Evolutionary conservation across 192 early-diverging fungal species (phyloP), one percentile per base, ranked within the genome.

Genomic region (Podila horticola): DNA sequence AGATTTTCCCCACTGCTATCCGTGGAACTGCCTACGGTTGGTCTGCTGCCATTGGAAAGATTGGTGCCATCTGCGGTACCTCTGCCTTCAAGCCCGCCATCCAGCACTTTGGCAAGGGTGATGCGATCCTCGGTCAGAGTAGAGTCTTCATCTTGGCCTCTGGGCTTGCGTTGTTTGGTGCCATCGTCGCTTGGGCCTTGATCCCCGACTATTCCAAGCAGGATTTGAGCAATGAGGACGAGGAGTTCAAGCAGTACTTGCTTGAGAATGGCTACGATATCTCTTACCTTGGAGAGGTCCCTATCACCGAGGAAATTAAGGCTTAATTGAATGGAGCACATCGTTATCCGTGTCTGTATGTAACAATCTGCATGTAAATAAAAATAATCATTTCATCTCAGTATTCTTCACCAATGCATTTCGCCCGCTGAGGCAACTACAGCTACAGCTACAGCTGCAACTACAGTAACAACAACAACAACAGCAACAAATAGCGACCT

Each of bases 1-100:
- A 86, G 74, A 74, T 75, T 22, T 86, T 79, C 64, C 85, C 84
- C 26, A 86, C 85, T n/a, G 84, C 85, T 20, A 81, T 83, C 52
- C 82, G 85, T 67, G 85, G 85, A 10, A 81, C 76, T 11, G 74
- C 83, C 67, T 86, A 81, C 62, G 85, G 84, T 29, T 73, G 85
- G 49, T 85, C 82, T 66, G 85, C 85, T 22, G 84, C 82, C 19
- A 72, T 65, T 24, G 71, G 71, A 8, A 64, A 72, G 49, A 15
- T 70, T 0, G 68, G 59, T 1, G 59, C 68, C 48, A 81, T 76
- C 63, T 81, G 74, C 52, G 86, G 85, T 33, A 87, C 83, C 7
- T 57, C 75, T 41, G 85, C 75, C 36, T 84, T 85, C 62, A 75
- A 79, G 24, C 70, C 79, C 5, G 79, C 84, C 20, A 61, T 83